Evolutionary conservation across 352 stramenopile genomes (phyloP), one percentile per base, ranked within the genome.

Genomic region (Plasmopara muralis): DNA sequence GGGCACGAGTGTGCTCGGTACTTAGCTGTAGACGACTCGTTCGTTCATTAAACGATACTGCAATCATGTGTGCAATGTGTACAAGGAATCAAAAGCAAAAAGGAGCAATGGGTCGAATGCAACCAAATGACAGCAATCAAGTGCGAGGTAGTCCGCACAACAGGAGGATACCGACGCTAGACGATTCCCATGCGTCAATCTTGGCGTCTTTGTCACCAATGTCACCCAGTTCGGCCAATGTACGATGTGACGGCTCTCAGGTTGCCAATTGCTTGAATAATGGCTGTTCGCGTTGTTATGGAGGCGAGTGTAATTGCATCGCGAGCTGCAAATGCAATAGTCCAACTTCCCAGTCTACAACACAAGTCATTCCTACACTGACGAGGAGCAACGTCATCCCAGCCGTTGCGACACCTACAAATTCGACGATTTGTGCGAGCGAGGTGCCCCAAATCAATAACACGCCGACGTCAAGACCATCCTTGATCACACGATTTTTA

Each of bases 1-100:
- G 81, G 4, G 57, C 78, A 8, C 60, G 65, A 30, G 57, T 89
- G 4, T 92, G 81, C 53, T 69, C 64, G 1, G 59, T 68, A 2
- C 42, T 69, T 41, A 85, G 74, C 51, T 92, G 81, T 50, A 53
- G 81, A 30, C 69, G 80, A 2, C 62, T 92, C n/a, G 82, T 80
- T 12, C 74, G 77, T 34, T 64, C 47, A 1, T 53, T 60, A 5
- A 67, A 15, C 7, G 56, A 54, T 29, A 63, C 68, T n/a, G 64
- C 62, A 18, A 74, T 34, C 15, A 48, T 77, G 7, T 89, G 78
- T 42, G 44, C 55, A 5, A 57, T 47, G 3, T 89, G 78, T 46
- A 63, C 55, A 13, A 79, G 70, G 12, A 62, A 41, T 39, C 55
- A 55, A 48, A 63, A 57, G 37, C 49, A 66, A 9, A 43, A 20